These are phyloP conservation scores for Ustilago bromivora DNA, from an alignment of 1,284 basidiomycete genomes.

Conservation along the genomic window DNA sequence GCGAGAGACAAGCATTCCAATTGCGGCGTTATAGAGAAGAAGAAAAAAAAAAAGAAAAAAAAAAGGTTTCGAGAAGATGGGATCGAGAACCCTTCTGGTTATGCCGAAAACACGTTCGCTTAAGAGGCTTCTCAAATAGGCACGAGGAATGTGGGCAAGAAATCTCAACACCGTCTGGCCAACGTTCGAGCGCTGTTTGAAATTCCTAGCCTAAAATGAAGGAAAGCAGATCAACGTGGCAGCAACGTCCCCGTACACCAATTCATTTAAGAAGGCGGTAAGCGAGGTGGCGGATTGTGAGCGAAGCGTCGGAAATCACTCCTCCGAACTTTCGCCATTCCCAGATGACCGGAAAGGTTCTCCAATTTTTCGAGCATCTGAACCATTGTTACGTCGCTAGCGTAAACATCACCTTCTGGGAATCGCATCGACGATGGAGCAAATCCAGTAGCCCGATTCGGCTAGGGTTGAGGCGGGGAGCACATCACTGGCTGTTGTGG, in stretches of 20 bases:
- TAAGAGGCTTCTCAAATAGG: neutral
- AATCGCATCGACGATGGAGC: too few species aligned
- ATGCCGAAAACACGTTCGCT: constrained; percentile 5
- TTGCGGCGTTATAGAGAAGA: constrained; percentile 4
- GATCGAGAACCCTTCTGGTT: constrained; percentile 33
- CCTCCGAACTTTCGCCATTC: neutral
- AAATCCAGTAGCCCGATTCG: neutral
- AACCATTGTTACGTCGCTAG: too few species aligned
- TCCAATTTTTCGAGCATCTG: neutral
- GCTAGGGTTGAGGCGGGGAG: neutral
- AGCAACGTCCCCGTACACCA: neutral
- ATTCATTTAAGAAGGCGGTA: neutral
- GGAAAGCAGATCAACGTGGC: neutral
- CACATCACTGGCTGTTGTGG: neutral
- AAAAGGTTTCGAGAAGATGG: constrained; percentile 1
- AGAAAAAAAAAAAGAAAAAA: neutral
- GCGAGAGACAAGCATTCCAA: neutral
- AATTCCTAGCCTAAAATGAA: neutral
- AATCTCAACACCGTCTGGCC: neutral
- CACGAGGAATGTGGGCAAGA: constrained; percentile 5
- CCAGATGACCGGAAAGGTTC: neutral
- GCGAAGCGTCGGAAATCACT: neutral
- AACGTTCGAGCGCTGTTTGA: neutral
- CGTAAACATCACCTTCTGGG: too few species aligned
- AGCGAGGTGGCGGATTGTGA: neutral